A percentile compares a stretch with the other conserved stretches of the same genome.
Conservation (phyloP, 768 basidiomycete genomes). For the Leccinum truebloodii region DNA sequence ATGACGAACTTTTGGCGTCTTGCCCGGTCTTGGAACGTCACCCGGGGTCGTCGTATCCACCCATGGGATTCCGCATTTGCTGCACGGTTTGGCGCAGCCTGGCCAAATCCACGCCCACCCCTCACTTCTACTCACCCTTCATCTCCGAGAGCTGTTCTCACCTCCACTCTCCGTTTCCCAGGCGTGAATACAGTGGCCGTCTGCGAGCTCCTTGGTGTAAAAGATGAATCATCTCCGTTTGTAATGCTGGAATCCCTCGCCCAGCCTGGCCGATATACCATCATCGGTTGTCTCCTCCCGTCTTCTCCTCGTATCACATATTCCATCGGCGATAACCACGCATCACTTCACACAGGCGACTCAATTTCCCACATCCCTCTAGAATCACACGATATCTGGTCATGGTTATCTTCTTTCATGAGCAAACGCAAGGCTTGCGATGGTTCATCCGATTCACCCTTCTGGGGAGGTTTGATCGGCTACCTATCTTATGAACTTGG, state of each 20-base stretch:
- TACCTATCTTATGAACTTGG: constrained; percentile 82
- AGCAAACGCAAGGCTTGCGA: constrained; percentile 44
- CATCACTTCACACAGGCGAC: constrained; percentile 46
- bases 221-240: constrained; percentile 60
- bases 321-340: constrained; percentile 47
- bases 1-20: constrained; percentile 75
- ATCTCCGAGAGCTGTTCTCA: constrained; percentile 35
- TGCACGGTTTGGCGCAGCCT: constrained; percentile 48
- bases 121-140: constrained; percentile 20
- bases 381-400: constrained; percentile 61
- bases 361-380: constrained; percentile 43
- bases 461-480: constrained; percentile 84
- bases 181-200: constrained; percentile 45
- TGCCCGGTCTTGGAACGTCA: constrained; percentile 56
- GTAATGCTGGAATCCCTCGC: constrained; percentile 77
- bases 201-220: constrained; percentile 64
- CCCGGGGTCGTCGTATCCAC: constrained; percentile 36
- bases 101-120: constrained; percentile 50
- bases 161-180: constrained; percentile 44
- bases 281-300: constrained; percentile 61
- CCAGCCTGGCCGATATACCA: constrained; percentile 70
- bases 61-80: constrained; percentile 44
- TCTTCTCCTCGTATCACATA: constrained; percentile 61
- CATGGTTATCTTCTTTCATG: constrained; percentile 77
- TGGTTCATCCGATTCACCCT: constrained; percentile 59